These are phyloP conservation scores for Diaporthe sp. DNA, from an alignment of 2,329 filamentous ascomycete species.

Conservation along the genomic window DNA sequence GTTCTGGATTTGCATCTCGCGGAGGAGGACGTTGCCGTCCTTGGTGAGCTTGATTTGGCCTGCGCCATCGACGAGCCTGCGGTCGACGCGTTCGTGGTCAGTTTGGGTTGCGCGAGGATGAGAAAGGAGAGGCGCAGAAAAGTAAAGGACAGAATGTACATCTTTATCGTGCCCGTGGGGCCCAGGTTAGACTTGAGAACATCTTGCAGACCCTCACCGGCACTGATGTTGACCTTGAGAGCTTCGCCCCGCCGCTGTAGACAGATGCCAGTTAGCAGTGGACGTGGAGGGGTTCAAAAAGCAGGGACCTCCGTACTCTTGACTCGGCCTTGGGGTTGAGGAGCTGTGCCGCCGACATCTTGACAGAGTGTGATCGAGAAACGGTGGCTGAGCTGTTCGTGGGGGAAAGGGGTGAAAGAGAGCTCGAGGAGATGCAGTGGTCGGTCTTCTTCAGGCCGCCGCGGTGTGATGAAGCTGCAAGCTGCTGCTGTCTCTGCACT, in stretches of 20 bases:
- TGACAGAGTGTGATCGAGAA: conserved; percentile 33
- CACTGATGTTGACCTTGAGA: conserved; percentile 94
- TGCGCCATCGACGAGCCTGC: conserved; percentile 75
- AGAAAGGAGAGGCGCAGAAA: background rate
- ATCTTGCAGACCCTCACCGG: conserved; percentile 92
- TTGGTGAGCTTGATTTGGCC: conserved; percentile 98
- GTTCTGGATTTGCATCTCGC: conserved; percentile 95
- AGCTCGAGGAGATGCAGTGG: conserved; percentile 11
- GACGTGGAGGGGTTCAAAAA: conserved; percentile 42
- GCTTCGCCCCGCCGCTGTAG: conserved; percentile 93
- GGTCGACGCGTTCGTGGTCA: conserved; percentile 31
- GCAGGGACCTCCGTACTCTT: conserved; percentile 70
- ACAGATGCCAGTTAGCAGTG: conserved; percentile 49
- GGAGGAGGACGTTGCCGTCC: conserved; percentile 88
- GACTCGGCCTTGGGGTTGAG: conserved; percentile 99
- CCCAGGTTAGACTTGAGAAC: conserved; percentile 97
- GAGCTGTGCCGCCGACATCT: conserved; percentile 96
- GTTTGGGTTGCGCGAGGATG: background rate
- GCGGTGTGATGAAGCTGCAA: conserved; percentile 10
- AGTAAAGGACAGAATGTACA: conserved; percentile 62
- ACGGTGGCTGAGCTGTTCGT: background rate
- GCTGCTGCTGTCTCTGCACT: background rate
- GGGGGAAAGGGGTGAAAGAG: background rate
- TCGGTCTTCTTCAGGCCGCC: conserved; percentile 7
- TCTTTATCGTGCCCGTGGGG: conserved; percentile 94